Base-by-base conservation (phyloP, 805 yeast genomes). In the Kazachstania bromeliacearum region DNA sequence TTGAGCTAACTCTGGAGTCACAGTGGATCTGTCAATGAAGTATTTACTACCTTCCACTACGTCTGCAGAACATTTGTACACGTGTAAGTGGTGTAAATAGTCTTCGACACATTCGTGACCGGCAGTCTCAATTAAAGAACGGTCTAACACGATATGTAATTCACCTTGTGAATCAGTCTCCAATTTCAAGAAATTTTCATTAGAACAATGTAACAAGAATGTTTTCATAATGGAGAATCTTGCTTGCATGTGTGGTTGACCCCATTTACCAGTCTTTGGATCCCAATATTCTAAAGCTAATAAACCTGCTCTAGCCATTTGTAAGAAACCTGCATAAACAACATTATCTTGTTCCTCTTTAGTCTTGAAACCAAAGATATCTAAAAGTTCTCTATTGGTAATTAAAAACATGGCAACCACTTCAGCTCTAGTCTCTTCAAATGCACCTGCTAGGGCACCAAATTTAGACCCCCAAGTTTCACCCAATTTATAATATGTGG, bases 161-260 rank as follows among this genome's bases (percentile, higher is more conserved):
- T 85, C 94, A 24, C 72, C 66, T 17, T 63, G 68, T 4, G 59
- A 60, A 10, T 70, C 52, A 48, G 68, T 64, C 25, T 67, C 68
- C 34, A 85, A 60, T 33, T 64, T 62, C 19, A 77, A 77, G 27
- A 85, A 78, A 13, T 64, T 71, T 17, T 64, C 59, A 20, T 81
- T 77, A 1, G 85, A 79, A 17, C 51, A 42, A 31, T 53, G 57
- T 36, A 75, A 68, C 49, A 81, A 61, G 54, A 83, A 77, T 10
- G 79, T 71, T 63, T 82, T 83, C 70, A 83, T 68, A 47, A 85
- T 85, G 22, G 92, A 84, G 61, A 71, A 85, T 59, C 96, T 70
- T 3, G 95, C 95, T 63, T 85, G 94, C 85, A 85, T 84, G 57
- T 85, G 96, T 10, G 96, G 78, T 63, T 85, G 96, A 21, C 95